A percentile compares a stretch with the other conserved stretches of the same genome.
Evolutionary conservation across 768 basidiomycete species (phyloP).

Genomic region (Suillus weaverae): DNA sequence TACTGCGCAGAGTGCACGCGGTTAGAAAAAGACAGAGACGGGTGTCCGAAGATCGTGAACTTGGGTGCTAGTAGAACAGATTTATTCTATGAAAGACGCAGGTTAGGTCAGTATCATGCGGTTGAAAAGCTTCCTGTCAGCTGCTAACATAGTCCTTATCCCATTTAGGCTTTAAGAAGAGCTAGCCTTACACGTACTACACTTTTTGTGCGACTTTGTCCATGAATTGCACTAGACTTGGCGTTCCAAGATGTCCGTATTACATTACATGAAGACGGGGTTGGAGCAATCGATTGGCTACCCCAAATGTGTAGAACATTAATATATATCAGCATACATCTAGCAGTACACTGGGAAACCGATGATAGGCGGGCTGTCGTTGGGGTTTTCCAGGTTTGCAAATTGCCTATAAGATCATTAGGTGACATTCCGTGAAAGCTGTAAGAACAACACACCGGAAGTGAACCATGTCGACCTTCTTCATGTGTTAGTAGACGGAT

Average conservation of each 20-base stretch:
- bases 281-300: background rate
- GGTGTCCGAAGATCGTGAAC: constrained; percentile 98
- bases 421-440: background rate
- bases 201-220: background rate
- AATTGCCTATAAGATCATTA: constrained; percentile 40
- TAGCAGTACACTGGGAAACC: constrained; percentile 59
- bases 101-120: constrained; percentile 56
- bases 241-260: background rate
- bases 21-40: constrained; percentile 95
- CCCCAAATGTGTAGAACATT: background rate
- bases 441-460: constrained; percentile 52
- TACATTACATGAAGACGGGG: background rate
- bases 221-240: background rate
- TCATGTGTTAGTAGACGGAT: constrained; percentile 1
- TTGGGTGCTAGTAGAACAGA: constrained; percentile 93
- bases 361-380: constrained; percentile 56
- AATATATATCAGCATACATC: background rate
- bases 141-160: background rate
- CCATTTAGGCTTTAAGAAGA: constrained; percentile 33
- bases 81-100: constrained; percentile 86
- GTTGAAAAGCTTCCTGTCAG: background rate
- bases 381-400: constrained; percentile 57
- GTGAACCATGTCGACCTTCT: constrained; percentile 71
- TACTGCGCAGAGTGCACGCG: constrained; percentile 98
- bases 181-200: constrained; percentile 16